These are phyloP conservation scores for Hortiboletus campestris DNA, from an alignment of 768 basidiomycete genomes.

Conservation along the genomic window DNA sequence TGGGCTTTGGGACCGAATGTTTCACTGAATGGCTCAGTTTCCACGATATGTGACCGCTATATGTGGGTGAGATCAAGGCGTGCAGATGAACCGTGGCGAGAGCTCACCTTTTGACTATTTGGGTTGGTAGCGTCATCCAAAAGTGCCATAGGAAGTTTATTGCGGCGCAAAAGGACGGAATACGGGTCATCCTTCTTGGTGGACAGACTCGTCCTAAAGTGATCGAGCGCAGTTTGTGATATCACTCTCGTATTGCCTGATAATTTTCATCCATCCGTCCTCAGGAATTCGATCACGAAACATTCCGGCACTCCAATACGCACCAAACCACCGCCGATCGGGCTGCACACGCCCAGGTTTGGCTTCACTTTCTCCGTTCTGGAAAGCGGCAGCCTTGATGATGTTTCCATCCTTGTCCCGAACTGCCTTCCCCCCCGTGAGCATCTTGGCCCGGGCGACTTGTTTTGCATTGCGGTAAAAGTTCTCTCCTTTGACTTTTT, in stretches of 20 bases:
- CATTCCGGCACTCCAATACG: constrained; percentile 27
- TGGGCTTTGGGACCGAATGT: constrained; percentile 97
- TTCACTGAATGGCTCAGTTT: constrained; percentile 91
- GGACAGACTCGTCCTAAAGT: constrained; percentile 88
- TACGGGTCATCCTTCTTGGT: constrained; percentile 92
- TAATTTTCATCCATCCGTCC: constrained; percentile 1
- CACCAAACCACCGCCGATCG: constrained; percentile 97
- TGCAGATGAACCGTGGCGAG: not conserved
- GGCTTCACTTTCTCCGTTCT: constrained; percentile 91
- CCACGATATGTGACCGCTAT: constrained; percentile 89
- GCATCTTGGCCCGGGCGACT: constrained; percentile 83
- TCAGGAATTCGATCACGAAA: constrained; percentile 6
- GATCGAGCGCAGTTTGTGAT: constrained; percentile 92
- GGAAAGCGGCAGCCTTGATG: constrained; percentile 90
- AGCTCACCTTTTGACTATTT: constrained; percentile 66
- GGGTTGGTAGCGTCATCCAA: constrained; percentile 88
- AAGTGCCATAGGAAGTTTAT: constrained; percentile 96
- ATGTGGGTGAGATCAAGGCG: constrained; percentile 2
- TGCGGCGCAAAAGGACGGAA: constrained; percentile 87
- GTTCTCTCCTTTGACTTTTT: constrained; percentile 89
- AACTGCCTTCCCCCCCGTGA: constrained; percentile 87
- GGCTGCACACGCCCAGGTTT: constrained; percentile 91
- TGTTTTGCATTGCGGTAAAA: constrained; percentile 97
- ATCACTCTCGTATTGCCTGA: constrained; percentile 98
- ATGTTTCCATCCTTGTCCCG: constrained; percentile 92